Evolutionary conservation across 805 yeast genomes (phyloP).

Genomic region (Wickerhamia fluorescens): DNA sequence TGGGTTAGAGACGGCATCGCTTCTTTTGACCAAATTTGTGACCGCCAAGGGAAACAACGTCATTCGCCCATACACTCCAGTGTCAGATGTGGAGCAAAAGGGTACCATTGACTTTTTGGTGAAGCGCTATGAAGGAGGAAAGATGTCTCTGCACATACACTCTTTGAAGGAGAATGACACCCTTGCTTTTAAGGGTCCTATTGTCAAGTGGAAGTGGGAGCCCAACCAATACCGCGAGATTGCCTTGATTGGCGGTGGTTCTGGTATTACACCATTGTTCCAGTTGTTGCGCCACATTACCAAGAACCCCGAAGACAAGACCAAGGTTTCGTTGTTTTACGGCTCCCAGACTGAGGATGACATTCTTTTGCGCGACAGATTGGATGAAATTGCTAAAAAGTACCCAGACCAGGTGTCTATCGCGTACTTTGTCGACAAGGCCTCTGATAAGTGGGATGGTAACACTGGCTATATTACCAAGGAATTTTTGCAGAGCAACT

Average conservation of each 20-base stretch:
- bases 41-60: slow-evolving; percentile 82
- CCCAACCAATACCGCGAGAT: slow-evolving; percentile 78
- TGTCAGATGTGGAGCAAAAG: slow-evolving; percentile 56
- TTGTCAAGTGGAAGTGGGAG: slow-evolving; percentile 83
- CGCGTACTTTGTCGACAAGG: slow-evolving; percentile 72
- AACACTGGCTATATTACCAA: slow-evolving; percentile 70
- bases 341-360: slow-evolving; percentile 77
- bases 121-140: slow-evolving; percentile 81
- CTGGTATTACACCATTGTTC: slow-evolving; percentile 94
- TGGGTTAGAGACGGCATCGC: slow-evolving; percentile 77
- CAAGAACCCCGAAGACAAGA: slow-evolving; percentile 77
- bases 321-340: slow-evolving; percentile 76
- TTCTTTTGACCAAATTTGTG: slow-evolving; percentile 71
- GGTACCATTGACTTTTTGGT: slow-evolving; percentile 77
- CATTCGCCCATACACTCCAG: slow-evolving; percentile 86
- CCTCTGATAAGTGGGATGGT: slow-evolving; percentile 45
- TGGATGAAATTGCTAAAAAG: slow-evolving; percentile 60
- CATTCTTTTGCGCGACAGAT: slow-evolving; percentile 69
- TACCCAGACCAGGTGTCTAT: slow-evolving; percentile 75
- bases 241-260: slow-evolving; percentile 89
- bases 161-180: slow-evolving; percentile 71
- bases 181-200: slow-evolving; percentile 89
- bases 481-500: slow-evolving; percentile 55
- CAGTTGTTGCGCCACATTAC: slow-evolving; percentile 76
- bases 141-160: slow-evolving; percentile 70